Base-by-base conservation (phyloP, 192 early-diverging fungal genomes). In the Chytriomyces sp. region DNA sequence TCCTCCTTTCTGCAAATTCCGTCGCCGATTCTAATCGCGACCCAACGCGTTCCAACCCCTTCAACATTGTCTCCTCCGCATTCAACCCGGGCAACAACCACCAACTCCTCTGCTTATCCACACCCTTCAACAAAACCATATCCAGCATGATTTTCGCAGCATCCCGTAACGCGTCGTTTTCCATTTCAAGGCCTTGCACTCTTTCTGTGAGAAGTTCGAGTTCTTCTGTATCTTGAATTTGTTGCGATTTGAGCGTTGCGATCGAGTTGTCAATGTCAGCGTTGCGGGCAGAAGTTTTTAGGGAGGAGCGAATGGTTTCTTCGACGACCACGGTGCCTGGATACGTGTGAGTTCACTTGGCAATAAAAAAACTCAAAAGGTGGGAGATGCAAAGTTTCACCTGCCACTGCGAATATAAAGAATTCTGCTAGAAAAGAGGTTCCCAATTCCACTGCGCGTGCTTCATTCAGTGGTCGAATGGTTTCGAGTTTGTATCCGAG, bases 391-490 rank as follows among this genome's bases (percentile, higher is more conserved):
- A n/a, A n/a, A n/a, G n/a, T 35, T 35, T 72, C 3, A 24, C 72
- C 82, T 2, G 81, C 84, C 0, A 87, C 84, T 2, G 67, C 18
- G 64, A 87, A 84, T 13, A 87, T 70, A 20, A 87, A 47, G 24
- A 67, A 47, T 77, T 87, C 86, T 46, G 79, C 62, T 23, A 87
- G 67, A 44, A 87, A 84, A 6, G 59, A 69, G 20, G 86, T 77
- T 5, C 86, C 86, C 7, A 76, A 61, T 77, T 87, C 86, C 8
- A 87, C 82, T 5, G 86, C 86, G 53, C 75, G 64, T 5, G 78
- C 79, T 57, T 87, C 86, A 64, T 82, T 85, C 7, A 87, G 78
- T 6, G 86, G 86, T 28, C 79, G 80, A 67, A 87, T 81, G 3
- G 69, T 57, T 43, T 81, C 79, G 20, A 64, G 50, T 61, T 78